Base-by-base conservation (phyloP, 2,329 filamentous ascomycete species). In the Ambrosiella beaveri region DNA sequence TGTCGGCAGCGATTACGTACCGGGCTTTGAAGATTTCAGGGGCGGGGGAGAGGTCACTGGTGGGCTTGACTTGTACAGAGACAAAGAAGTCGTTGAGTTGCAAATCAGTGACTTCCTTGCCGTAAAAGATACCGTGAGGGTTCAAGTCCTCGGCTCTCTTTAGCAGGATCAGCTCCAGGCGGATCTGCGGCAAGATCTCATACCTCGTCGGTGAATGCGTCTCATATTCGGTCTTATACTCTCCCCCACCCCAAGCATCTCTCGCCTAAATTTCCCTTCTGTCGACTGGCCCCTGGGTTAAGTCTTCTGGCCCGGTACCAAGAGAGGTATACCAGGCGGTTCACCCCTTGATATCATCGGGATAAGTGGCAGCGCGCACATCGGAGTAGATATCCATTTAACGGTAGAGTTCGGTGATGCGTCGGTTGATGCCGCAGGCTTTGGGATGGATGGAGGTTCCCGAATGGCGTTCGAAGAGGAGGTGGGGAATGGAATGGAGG, bases 141-240 rank as follows among this genome's bases (percentile, higher is more conserved):
- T 58, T 54, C 19, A 58, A 45, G 50, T 58, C 57, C 17, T 17
- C n/a, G 12, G 57, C 57, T 36, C 57, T 49, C 50, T 11, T 39
- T 13, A 58, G 7, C 7, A 58, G 57, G 17, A 58, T 58, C 8
- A 39, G 50, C 40, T 54, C 57, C 27, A 58, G 57, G 11, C 49
- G 57, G 50, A 58, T 58, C 57, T 58, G 50, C 39, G 57, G 57
- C n/a, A 58, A 35, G n/a, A 58, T 58, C 13, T 58, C 57, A 44
- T 58, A 58, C 7, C 39, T 36, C 6, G 50, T 54, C 17, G 50
- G 57, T 11, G 47, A 40, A 27, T 58, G 39, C 15, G 57, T 49
- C 7, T 35, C 50, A 49, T 58, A 58, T 39, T 58, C 57, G 8
- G 39, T 50, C 12, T 49, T 40, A 58, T 58, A 58, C 35, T 40